These are phyloP conservation scores for Microdochium nivale DNA, from an alignment of 2,329 filamentous ascomycete species.

Conservation along the genomic window DNA sequence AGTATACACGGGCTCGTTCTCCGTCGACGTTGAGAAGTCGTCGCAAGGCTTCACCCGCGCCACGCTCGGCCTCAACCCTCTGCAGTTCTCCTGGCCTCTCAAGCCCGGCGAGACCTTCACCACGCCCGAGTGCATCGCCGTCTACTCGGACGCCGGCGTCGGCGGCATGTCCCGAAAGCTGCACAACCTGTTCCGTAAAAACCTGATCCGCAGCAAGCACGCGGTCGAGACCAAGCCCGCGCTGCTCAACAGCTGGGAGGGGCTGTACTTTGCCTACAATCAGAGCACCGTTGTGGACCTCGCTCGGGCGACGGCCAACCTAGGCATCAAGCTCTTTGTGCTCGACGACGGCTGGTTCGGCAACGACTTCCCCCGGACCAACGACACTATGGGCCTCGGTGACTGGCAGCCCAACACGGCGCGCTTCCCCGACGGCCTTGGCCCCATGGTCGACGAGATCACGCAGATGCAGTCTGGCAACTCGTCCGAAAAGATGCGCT, in stretches of 20 bases:
- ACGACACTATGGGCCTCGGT: conserved; percentile 49
- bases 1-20: conserved; percentile 56
- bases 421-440: conserved; percentile 50
- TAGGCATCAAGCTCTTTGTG: conserved; percentile 56
- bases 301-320: conserved; percentile 44
- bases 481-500: conserved; percentile 39
- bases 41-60: conserved; percentile 54
- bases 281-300: conserved; percentile 44
- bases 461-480: conserved; percentile 38
- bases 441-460: conserved; percentile 39
- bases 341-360: conserved; percentile 64
- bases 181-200: conserved; percentile 52
- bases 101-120: conserved; percentile 46
- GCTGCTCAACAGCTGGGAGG: conserved; percentile 60
- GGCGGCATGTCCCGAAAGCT: conserved; percentile 54
- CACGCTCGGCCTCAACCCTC: conserved; percentile 50
- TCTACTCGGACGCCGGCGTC: conserved; percentile 50
- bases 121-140: conserved; percentile 53
- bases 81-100: conserved; percentile 51
- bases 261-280: conserved; percentile 50
- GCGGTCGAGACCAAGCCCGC: conserved; percentile 42
- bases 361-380: conserved; percentile 47
- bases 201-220: conserved; percentile 49
- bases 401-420: conserved; percentile 53
- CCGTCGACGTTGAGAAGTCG: conserved; percentile 51